Conservation (phyloP, 805 yeast species). For the Metschnikowia shivogae region DNA sequence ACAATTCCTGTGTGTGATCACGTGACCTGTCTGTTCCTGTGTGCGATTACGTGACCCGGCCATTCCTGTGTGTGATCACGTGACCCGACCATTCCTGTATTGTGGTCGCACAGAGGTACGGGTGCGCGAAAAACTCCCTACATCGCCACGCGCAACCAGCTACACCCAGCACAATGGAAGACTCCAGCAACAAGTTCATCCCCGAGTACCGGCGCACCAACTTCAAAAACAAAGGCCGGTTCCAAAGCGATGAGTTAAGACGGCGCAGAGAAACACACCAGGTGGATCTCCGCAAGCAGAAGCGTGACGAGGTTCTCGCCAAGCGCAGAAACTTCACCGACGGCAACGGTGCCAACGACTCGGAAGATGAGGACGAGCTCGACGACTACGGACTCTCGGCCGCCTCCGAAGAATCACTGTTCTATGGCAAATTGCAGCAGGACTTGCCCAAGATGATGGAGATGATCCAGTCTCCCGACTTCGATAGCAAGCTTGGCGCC, state of each 20-base stretch:
- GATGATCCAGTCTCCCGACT: slow-evolving; percentile 67
- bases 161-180: slow-evolving; percentile 52
- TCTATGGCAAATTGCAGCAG: slow-evolving; percentile 39
- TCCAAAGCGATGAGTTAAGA: slow-evolving; percentile 92
- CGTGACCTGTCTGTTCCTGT: no score
- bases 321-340: slow-evolving; percentile 80
- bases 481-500: slow-evolving; percentile 79
- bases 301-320: slow-evolving; percentile 89
- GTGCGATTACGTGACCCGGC: no score
- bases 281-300: slow-evolving; percentile 92
- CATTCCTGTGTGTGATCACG: no score
- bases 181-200: slow-evolving; percentile 75
- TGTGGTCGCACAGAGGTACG: no score
- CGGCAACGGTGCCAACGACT: slow-evolving; percentile 31
- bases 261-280: slow-evolving; percentile 97
- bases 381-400: slow-evolving; percentile 34
- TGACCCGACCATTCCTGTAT: no score
- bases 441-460: slow-evolving; percentile 86
- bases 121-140: not conserved
- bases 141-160: slow-evolving; percentile 1
- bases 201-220: slow-evolving; percentile 98
- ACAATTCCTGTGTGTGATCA: no score
- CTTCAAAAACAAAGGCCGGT: slow-evolving; percentile 91
- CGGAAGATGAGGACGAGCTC: slow-evolving; percentile 40
- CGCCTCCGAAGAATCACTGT: slow-evolving; percentile 45